Conservation (phyloP, 768 basidiomycete species). For the Megacollybia marginata region DNA sequence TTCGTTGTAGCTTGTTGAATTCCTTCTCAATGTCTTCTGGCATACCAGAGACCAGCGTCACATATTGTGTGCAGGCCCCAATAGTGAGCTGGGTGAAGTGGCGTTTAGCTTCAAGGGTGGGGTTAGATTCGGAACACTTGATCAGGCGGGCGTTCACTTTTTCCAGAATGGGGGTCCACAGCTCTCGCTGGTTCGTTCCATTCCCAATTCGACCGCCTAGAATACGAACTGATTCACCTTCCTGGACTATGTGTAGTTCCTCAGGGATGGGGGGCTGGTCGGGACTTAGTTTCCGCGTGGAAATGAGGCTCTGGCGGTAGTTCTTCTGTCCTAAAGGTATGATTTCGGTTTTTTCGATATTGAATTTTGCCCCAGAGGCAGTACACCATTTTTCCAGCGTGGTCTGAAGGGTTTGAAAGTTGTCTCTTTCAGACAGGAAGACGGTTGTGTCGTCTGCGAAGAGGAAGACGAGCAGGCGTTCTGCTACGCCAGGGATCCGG, state of each 20-base stretch:
- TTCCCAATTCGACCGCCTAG: constrained; percentile 13
- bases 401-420: neutral
- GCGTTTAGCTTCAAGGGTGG: too few relatives aligned
- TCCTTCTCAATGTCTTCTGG: constrained; percentile 2
- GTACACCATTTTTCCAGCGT: constrained; percentile 19
- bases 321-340: constrained; percentile 15
- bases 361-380: constrained; percentile 21
- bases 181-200: neutral
- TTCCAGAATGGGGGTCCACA: constrained; percentile 6
- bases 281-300: constrained; percentile 1
- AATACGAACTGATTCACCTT: constrained; percentile 6
- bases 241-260: too few relatives aligned
- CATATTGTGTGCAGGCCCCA: too few relatives aligned
- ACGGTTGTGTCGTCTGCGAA: too few relatives aligned
- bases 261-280: too few relatives aligned
- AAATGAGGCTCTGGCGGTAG: constrained; percentile 5
- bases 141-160: too few relatives aligned
- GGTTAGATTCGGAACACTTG: neutral
- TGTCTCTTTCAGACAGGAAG: too few relatives aligned
- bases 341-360: constrained; percentile 20
- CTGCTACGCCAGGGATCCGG: neutral
- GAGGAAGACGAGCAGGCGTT: neutral
- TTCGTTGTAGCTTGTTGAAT: constrained; percentile 2
- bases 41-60: constrained; percentile 11
- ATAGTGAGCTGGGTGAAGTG: too few relatives aligned